A percentile compares a stretch with the other conserved stretches of the same genome.
Conservation (phyloP, 148 eudicot genomes). For the Chenopodium album region DNA sequence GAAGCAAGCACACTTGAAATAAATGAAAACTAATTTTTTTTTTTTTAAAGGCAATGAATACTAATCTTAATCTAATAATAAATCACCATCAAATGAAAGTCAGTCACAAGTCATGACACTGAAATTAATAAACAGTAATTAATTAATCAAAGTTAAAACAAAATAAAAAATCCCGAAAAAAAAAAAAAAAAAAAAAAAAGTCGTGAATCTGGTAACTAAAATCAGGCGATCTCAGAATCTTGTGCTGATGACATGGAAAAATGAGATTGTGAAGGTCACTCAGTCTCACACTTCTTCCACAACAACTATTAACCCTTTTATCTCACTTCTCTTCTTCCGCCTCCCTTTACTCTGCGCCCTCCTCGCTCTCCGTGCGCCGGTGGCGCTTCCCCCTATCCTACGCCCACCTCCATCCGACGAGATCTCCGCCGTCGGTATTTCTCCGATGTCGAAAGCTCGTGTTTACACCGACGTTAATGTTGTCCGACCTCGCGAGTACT, state of each 20-base stretch:
- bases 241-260: constrained; percentile 22
- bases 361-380: constrained; percentile 36
- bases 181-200: no score
- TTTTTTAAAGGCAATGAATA: no score
- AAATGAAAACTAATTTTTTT: no score
- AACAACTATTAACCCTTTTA: neutral
- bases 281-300: neutral
- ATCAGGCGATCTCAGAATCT: neutral
- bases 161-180: no score
- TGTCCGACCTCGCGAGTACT: constrained; percentile 64
- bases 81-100: neutral
- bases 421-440: constrained; percentile 32
- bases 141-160: no score
- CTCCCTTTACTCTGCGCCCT: constrained; percentile 22
- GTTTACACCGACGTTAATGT: constrained; percentile 81
- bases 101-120: neutral
- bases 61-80: no score
- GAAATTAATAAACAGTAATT: neutral
- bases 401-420: constrained; percentile 21
- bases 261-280: neutral
- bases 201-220: neutral
- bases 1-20: no score
- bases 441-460: constrained; percentile 64
- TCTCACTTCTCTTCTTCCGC: constrained; percentile 24
- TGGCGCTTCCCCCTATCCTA: constrained; percentile 30